phyloP scores from a whole-genome alignment of 139 green algal species.

The Microglena sp. region DNA sequence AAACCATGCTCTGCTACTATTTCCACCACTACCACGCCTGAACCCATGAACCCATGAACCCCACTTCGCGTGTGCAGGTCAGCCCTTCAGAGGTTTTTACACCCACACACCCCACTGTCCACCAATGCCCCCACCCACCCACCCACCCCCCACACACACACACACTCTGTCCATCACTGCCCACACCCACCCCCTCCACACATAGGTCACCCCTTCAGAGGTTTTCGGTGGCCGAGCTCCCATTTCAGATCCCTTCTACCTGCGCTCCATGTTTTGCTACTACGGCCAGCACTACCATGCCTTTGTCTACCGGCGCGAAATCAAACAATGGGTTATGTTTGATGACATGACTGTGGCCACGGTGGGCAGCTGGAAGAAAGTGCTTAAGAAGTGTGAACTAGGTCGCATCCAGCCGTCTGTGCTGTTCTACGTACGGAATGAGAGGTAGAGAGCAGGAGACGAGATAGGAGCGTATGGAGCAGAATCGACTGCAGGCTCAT shows the following conservation, averaged over 20 bases:
- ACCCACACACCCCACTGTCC: slow-evolving; percentile 1
- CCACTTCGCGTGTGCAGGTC: not conserved
- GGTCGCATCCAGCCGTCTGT: slow-evolving; percentile 60
- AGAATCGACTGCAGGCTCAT: too few relatives aligned
- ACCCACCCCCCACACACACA: not conserved
- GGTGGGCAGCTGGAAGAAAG: slow-evolving; percentile 42
- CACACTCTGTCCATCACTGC: not conserved
- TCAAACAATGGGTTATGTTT: slow-evolving; percentile 65
- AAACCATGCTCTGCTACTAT: too few relatives aligned
- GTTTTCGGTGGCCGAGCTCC: not conserved
- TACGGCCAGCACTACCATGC: slow-evolving; percentile 83
- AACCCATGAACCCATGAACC: too few relatives aligned
- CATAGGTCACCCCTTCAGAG: not conserved
- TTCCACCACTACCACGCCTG: too few relatives aligned
- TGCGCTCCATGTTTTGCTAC: slow-evolving; percentile 78
- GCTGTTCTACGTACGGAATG: slow-evolving; percentile 40
- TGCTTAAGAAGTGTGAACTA: slow-evolving; percentile 46
- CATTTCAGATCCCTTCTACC: slow-evolving; percentile 24
- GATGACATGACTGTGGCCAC: slow-evolving; percentile 45
- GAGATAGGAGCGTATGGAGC: too few relatives aligned
- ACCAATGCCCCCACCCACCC: not conserved
- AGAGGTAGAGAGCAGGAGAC: slow-evolving; percentile 1
- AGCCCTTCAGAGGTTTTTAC: slow-evolving; percentile 1
- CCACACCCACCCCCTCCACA: not conserved
- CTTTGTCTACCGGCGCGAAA: slow-evolving; percentile 43